phyloP scores from a whole-genome alignment of 345 rosid genomes.

The Psidium friedrichsthalianum region DNA sequence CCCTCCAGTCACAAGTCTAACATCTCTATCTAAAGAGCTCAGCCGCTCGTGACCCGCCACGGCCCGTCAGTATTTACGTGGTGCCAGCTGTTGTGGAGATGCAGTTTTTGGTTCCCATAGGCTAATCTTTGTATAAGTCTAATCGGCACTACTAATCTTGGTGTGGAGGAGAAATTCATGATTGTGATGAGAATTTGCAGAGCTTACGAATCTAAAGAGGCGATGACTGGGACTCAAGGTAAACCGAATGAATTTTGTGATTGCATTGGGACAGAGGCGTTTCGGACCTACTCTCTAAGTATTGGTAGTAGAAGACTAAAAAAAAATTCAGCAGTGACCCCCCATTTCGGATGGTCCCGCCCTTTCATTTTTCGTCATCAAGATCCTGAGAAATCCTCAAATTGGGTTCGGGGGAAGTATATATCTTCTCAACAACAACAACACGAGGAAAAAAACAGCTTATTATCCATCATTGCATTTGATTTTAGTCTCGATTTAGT shows the following conservation, averaged over 20 bases:
- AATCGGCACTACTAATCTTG: conserved; percentile 51
- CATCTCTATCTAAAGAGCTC: conserved; percentile 66
- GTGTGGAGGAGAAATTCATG: conserved; percentile 49
- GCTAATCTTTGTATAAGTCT: conserved; percentile 61
- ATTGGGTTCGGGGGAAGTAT: not conserved
- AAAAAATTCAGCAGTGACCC: not conserved
- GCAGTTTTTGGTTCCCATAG: conserved; percentile 47
- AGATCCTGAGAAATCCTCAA: not conserved
- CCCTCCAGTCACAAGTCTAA: conserved; percentile 65
- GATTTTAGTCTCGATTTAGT: too few relatives aligned
- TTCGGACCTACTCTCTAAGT: not conserved
- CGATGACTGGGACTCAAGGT: not conserved
- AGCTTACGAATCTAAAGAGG: not conserved
- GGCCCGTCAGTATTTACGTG: conserved; percentile 50
- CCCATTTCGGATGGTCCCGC: not conserved
- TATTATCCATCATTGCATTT: not conserved
- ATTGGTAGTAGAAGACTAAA: not conserved
- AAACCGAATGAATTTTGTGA: not conserved
- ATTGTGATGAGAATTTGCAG: not conserved
- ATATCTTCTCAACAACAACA: not conserved
- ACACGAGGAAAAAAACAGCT: not conserved
- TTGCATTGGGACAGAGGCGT: not conserved
- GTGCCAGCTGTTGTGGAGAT: conserved; percentile 90
- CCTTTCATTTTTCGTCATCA: not conserved
- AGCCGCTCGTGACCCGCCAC: conserved; percentile 26